These are phyloP conservation scores for Gautieria morchelliformis DNA, from an alignment of 768 basidiomycete species.

Conservation along the genomic window DNA sequence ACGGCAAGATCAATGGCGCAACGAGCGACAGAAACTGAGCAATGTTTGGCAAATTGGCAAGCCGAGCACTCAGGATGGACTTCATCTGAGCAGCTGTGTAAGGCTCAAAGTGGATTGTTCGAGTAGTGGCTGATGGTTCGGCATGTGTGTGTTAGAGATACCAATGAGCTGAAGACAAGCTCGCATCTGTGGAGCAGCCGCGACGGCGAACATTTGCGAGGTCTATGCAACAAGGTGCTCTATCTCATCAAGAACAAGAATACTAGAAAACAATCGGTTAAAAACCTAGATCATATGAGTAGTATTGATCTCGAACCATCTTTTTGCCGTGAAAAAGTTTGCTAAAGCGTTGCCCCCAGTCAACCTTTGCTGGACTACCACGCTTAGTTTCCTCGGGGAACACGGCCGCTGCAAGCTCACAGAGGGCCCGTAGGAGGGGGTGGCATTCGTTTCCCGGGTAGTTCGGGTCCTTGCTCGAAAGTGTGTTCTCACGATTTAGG, in stretches of 20 bases:
- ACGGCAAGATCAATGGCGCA: conserved; percentile 67
- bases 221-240: conserved; percentile 58
- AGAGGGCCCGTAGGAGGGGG: no score
- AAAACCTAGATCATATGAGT: background rate
- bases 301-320: background rate
- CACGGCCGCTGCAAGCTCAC: no score
- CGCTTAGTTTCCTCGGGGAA: conserved; percentile 26
- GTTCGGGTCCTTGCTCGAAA: no score
- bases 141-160: conserved; percentile 75
- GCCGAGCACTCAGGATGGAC: conserved; percentile 55
- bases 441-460: no score
- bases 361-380: conserved; percentile 15
- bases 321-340: background rate
- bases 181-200: conserved; percentile 33
- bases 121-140: conserved; percentile 25
- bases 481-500: no score
- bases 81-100: conserved; percentile 68
- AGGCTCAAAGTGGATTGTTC: conserved; percentile 75
- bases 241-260: conserved; percentile 79
- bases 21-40: conserved; percentile 70
- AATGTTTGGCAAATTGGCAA: conserved; percentile 46
- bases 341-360: background rate
- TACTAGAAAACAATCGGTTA: conserved; percentile 26
- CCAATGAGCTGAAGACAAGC: conserved; percentile 60
- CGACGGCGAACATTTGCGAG: conserved; percentile 57